These are phyloP conservation scores for Neofusicoccum sp. DNA, from an alignment of 2,329 filamentous ascomycete species.

Conservation along the genomic window DNA sequence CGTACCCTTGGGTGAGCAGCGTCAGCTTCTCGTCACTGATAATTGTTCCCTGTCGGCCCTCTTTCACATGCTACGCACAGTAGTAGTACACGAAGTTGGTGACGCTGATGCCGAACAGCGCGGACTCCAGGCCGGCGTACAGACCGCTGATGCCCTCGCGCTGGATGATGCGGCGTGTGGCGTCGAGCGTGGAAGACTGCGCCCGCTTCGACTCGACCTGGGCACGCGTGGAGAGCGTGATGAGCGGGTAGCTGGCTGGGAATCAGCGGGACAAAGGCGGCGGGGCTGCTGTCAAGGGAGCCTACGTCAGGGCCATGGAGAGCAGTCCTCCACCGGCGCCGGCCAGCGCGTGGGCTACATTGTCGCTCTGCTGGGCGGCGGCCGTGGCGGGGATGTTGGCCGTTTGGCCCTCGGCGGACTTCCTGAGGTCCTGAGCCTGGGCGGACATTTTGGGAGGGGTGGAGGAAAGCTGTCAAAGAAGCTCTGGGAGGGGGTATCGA, in stretches of 20 bases:
- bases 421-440: constrained; percentile 18
- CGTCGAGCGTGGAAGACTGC: constrained; percentile 77
- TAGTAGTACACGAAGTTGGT: constrained; percentile 99
- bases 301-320: constrained; percentile 91
- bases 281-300: constrained; percentile 7
- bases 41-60: no score
- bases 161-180: constrained; percentile 81
- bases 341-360: constrained; percentile 91
- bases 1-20: constrained; percentile 62
- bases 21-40: not conserved
- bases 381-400: constrained; percentile 53
- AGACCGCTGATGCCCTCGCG: constrained; percentile 87
- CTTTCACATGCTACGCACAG: constrained; percentile 48
- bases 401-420: constrained; percentile 2
- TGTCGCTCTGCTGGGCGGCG: constrained; percentile 82
- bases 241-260: constrained; percentile 76
- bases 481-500: not conserved
- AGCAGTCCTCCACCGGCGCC: constrained; percentile 90
- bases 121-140: constrained; percentile 89
- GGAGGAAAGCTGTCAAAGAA: not conserved
- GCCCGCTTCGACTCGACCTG: constrained; percentile 97
- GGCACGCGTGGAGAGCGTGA: constrained; percentile 93
- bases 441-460: constrained; percentile 13
- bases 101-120: constrained; percentile 94
- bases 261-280: constrained; percentile 2